These are phyloP conservation scores for Physcomitrium patens DNA, from an alignment of 225 moss, liverwort and hornwort species.

Conservation along the genomic window DNA sequence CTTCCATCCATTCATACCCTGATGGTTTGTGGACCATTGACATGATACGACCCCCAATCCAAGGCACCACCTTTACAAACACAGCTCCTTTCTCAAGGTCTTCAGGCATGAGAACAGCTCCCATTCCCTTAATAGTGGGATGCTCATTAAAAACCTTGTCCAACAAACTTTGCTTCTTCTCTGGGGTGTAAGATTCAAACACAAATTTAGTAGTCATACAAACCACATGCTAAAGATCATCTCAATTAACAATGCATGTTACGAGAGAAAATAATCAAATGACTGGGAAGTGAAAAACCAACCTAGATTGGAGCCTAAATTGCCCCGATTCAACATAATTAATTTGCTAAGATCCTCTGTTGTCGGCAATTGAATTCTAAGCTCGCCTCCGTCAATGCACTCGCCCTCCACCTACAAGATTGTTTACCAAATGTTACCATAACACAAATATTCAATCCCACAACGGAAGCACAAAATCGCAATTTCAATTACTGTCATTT, in stretches of 20 bases:
- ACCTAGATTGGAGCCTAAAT: conserved; percentile 20
- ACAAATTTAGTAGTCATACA: not conserved
- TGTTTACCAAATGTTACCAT: not conserved
- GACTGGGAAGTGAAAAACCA: not conserved
- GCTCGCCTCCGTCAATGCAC: conserved; percentile 77
- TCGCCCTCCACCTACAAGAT: conserved; percentile 65
- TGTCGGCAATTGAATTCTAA: conserved; percentile 56
- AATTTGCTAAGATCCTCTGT: conserved; percentile 47
- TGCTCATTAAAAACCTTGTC: conserved; percentile 49
- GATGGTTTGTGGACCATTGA: conserved; percentile 87
- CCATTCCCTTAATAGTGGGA: conserved; percentile 44
- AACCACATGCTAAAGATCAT: not conserved
- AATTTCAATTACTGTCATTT: too few relatives aligned
- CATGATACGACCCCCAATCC: conserved; percentile 78
- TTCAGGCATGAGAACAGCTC: conserved; percentile 59
- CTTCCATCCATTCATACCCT: conserved; percentile 83
- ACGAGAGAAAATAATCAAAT: not conserved
- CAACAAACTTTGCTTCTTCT: conserved; percentile 39
- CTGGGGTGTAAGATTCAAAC: conserved; percentile 27
- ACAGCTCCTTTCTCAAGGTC: conserved; percentile 51
- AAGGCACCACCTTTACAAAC: conserved; percentile 63
- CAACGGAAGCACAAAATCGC: not conserved
- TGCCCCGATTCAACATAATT: conserved; percentile 20
- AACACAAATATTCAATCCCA: not conserved
- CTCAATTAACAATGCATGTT: not conserved